Evolutionary conservation across 768 basidiomycete genomes (phyloP).

Genomic region (Trichaptum fuscoviolaceum): DNA sequence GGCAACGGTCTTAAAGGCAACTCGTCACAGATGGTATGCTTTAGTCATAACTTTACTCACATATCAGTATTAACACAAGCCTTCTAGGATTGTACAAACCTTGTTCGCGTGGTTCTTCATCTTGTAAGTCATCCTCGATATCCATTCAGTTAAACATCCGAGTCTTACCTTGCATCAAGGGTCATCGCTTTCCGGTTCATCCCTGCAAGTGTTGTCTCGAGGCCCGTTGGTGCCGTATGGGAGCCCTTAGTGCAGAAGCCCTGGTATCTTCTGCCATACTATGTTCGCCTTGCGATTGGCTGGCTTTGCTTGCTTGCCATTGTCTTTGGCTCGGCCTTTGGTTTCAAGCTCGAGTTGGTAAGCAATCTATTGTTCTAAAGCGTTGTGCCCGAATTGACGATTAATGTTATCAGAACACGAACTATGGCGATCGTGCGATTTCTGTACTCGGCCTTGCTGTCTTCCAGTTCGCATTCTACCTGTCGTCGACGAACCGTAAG

Average conservation of each 20-base stretch:
- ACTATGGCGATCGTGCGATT: conserved; percentile 77
- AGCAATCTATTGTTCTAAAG: conserved; percentile 15
- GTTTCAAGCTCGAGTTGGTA: conserved; percentile 59
- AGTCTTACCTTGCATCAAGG: conserved; percentile 25
- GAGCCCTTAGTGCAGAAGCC: conserved; percentile 57
- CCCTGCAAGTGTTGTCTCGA: conserved; percentile 62
- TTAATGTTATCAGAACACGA: conserved; percentile 38
- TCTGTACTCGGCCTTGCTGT: conserved; percentile 74
- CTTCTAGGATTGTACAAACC: conserved; percentile 68
- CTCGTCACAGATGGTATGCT: conserved; percentile 73
- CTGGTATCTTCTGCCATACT: conserved; percentile 54
- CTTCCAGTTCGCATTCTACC: conserved; percentile 74
- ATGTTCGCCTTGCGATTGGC: conserved; percentile 56
- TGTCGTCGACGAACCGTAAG: conserved; percentile 55
- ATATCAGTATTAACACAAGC: conserved; percentile 2
- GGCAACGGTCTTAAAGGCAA: conserved; percentile 58
- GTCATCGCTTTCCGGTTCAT: conserved; percentile 84
- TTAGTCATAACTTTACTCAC: conserved; percentile 13
- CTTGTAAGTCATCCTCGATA: conserved; percentile 36
- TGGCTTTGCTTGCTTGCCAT: conserved; percentile 75
- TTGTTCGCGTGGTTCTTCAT: conserved; percentile 82
- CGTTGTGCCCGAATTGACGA: conserved; percentile 11
- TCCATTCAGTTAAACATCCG: no score
- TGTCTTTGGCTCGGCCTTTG: conserved; percentile 84
- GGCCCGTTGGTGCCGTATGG: conserved; percentile 73